Conservation (phyloP, 208 protist species). For the Porcisia hertigi region DNA sequence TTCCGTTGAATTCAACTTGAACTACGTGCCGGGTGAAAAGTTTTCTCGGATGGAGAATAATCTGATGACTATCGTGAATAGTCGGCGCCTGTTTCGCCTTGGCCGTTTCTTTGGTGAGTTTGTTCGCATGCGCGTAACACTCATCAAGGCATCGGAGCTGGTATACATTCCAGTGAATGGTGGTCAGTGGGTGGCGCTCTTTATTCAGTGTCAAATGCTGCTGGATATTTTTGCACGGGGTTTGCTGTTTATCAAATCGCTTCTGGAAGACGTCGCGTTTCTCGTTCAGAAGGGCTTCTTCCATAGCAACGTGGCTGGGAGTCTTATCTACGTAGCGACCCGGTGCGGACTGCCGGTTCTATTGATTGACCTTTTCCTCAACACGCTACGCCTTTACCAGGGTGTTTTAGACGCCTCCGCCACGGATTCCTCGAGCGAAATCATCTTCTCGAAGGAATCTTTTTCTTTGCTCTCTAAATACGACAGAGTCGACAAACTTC, state of each 20-base stretch:
- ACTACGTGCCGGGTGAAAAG: slow-evolving; percentile 76
- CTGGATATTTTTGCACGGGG: slow-evolving; percentile 81
- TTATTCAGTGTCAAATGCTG: slow-evolving; percentile 92
- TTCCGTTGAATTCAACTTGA: slow-evolving; percentile 73
- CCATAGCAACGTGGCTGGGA: slow-evolving; percentile 78
- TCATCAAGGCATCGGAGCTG: slow-evolving; percentile 88
- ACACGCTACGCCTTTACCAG: slow-evolving; percentile 84
- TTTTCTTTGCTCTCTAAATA: slow-evolving; percentile 89
- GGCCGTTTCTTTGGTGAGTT: slow-evolving; percentile 90
- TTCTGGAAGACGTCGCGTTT: slow-evolving; percentile 89
- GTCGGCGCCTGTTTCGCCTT: slow-evolving; percentile 83
- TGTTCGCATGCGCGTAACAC: slow-evolving; percentile 86
- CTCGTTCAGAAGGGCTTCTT: slow-evolving; percentile 91
- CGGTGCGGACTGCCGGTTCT: slow-evolving; percentile 82
- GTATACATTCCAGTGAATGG: slow-evolving; percentile 84
- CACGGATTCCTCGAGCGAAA: slow-evolving; percentile 43
- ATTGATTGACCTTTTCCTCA: slow-evolving; percentile 85
- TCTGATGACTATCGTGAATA: slow-evolving; percentile 92
- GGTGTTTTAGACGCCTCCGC: slow-evolving; percentile 78
- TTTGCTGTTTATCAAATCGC: slow-evolving; percentile 84
- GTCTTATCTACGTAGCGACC: slow-evolving; percentile 73
- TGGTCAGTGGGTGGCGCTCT: slow-evolving; percentile 80
- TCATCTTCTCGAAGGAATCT: slow-evolving; percentile 72
- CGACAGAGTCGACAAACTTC: slow-evolving; percentile 84
- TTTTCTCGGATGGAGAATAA: slow-evolving; percentile 82